Percentiles rank a stretch among this genome's conserved stretches.
These are phyloP conservation scores for Dipsacomyces acuminosporus DNA, from an alignment of 371 early-diverging fungal genomes.

Conservation along the genomic window DNA sequence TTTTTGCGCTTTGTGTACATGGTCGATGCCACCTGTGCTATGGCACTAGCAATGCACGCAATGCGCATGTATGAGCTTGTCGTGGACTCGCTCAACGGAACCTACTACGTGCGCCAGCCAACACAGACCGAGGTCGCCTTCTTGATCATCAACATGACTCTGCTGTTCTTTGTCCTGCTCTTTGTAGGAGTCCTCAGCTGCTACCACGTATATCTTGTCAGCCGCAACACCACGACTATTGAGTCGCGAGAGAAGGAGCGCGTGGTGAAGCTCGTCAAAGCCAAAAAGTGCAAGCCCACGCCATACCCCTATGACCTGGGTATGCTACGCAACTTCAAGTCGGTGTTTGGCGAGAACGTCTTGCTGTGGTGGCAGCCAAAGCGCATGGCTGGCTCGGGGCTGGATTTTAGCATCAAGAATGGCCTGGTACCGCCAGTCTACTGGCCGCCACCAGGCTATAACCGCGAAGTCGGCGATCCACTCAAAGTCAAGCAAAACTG, in stretches of 20 bases:
- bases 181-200: conserved; percentile 74
- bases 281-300: conserved; percentile 53
- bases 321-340: conserved; percentile 61
- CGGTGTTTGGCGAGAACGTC: conserved; percentile 67
- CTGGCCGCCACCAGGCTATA: conserved; percentile 46
- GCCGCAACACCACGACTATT: conserved; percentile 91
- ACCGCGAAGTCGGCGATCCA: conserved; percentile 24
- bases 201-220: conserved; percentile 79
- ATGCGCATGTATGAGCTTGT: conserved; percentile 51
- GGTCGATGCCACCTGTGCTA: conserved; percentile 58
- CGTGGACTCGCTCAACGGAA: conserved; percentile 49
- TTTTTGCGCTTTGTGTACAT: conserved; percentile 83
- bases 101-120: conserved; percentile 53
- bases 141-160: conserved; percentile 67
- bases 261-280: conserved; percentile 67
- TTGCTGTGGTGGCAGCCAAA: conserved; percentile 72
- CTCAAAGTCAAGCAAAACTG: conserved; percentile 22
- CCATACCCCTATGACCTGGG: conserved; percentile 94
- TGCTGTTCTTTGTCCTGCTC: conserved; percentile 62
- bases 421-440: conserved; percentile 45
- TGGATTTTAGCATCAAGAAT: conserved; percentile 58
- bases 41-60: conserved; percentile 47
- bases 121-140: conserved; percentile 57
- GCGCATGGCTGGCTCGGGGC: conserved; percentile 62
- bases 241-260: conserved; percentile 80